These are phyloP conservation scores for Sphaerostilbella broomeana DNA, from an alignment of 2,329 filamentous ascomycete species.

Conservation along the genomic window DNA sequence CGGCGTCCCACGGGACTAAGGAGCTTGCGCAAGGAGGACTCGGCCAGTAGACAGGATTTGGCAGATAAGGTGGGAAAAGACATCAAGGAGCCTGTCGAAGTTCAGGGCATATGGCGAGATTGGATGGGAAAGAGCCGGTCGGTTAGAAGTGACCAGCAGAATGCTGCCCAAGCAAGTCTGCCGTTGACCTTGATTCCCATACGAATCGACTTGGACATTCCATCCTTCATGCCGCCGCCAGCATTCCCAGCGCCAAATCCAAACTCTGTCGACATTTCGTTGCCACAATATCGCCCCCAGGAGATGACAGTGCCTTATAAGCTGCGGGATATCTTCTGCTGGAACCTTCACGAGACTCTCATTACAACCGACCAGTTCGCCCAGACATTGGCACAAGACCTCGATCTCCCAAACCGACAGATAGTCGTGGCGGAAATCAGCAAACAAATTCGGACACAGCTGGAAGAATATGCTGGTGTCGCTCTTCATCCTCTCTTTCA, in stretches of 20 bases:
- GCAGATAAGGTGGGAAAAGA: slow-evolving; percentile 80
- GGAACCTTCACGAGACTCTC: slow-evolving; percentile 93
- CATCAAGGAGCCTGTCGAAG: slow-evolving; percentile 65
- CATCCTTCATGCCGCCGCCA: slow-evolving; percentile 62
- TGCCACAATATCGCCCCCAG: slow-evolving; percentile 71
- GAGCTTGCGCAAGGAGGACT: slow-evolving; percentile 73
- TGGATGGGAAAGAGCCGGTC: slow-evolving; percentile 76
- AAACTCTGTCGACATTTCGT: slow-evolving; percentile 58
- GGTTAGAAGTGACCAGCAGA: slow-evolving; percentile 52
- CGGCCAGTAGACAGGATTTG: slow-evolving; percentile 53
- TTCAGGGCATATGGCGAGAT: slow-evolving; percentile 88
- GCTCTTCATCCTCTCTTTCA: slow-evolving; percentile 91
- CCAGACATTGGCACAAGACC: slow-evolving; percentile 79
- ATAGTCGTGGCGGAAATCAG: slow-evolving; percentile 73
- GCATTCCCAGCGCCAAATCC: slow-evolving; percentile 59
- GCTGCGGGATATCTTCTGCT: slow-evolving; percentile 90
- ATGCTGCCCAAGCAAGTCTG: slow-evolving; percentile 62
- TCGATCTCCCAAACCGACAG: slow-evolving; percentile 76
- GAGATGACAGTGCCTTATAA: slow-evolving; percentile 80
- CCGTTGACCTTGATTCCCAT: slow-evolving; percentile 91
- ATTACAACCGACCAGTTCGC: slow-evolving; percentile 96
- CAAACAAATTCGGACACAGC: slow-evolving; percentile 86
- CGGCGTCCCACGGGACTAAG: slow-evolving; percentile 78
- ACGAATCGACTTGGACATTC: slow-evolving; percentile 89
- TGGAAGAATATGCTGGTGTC: slow-evolving; percentile 93